Evolutionary conservation across 2,329 filamentous ascomycete species (phyloP).

Genomic region (Ascochyta koolunga): DNA sequence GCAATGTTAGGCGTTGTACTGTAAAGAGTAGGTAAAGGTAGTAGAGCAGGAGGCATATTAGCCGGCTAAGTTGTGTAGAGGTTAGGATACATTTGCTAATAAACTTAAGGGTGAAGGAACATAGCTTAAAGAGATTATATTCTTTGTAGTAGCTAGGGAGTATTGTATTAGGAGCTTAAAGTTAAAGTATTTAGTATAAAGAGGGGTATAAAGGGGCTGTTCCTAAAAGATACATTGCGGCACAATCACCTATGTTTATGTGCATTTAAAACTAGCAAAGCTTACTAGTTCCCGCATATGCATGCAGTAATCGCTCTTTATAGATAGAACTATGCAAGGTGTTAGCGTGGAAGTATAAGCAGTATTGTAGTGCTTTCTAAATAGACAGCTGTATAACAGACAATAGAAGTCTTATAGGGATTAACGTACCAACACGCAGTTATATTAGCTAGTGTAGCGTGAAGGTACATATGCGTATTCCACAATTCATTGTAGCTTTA

Average conservation of each 20-base stretch:
- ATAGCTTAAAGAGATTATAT: not conserved
- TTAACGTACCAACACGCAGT: too few species aligned
- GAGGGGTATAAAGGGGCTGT: not conserved
- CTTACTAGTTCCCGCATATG: not conserved
- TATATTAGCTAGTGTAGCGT: too few species aligned
- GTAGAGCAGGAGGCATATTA: not conserved
- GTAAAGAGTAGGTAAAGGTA: not conserved
- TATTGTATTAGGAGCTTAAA: not conserved
- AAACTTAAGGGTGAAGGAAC: not conserved
- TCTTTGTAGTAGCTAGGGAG: not conserved
- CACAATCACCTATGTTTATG: not conserved
- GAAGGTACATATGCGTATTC: too few species aligned
- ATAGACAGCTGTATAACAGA: not conserved
- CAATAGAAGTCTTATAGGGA: too few species aligned
- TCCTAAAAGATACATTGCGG: not conserved
- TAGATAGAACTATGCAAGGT: not conserved
- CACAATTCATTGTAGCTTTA: too few species aligned
- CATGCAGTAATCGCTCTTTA: not conserved
- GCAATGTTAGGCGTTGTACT: not conserved
- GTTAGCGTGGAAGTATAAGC: not conserved
- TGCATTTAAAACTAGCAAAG: not conserved
- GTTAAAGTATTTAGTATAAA: not conserved
- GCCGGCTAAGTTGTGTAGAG: not conserved
- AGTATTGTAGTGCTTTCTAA: not conserved
- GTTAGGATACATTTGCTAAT: not conserved